Conservation (phyloP, 1,284 basidiomycete species). For the Afroboletus lepidellus region DNA sequence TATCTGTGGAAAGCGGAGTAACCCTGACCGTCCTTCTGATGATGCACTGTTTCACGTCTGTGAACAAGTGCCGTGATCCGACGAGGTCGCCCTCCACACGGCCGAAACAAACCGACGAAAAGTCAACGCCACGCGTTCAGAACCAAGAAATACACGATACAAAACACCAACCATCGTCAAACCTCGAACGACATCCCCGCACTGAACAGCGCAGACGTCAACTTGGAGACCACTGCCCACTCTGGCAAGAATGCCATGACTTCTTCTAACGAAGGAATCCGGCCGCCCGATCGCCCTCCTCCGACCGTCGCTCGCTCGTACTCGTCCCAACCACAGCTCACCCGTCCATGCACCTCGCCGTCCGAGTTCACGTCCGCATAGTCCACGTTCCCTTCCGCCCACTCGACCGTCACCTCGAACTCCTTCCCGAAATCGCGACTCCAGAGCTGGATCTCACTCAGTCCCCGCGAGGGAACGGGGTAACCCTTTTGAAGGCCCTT, state of each 20-base stretch:
- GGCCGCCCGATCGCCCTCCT: slow-evolving; percentile 36
- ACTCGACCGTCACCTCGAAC: slow-evolving; percentile 56
- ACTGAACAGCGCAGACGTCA: slow-evolving; percentile 60
- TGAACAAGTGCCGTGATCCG: too few relatives aligned
- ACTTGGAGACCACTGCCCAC: slow-evolving; percentile 66
- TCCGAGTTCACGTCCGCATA: slow-evolving; percentile 1
- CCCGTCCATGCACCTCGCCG: slow-evolving; percentile 43
- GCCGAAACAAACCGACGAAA: background rate
- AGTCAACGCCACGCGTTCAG: background rate
- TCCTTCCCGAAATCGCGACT: slow-evolving; percentile 63
- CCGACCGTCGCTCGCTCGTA: slow-evolving; percentile 58
- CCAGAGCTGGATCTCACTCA: slow-evolving; percentile 58
- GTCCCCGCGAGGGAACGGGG: slow-evolving; percentile 39
- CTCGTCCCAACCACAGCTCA: slow-evolving; percentile 72
- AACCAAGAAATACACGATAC: background rate
- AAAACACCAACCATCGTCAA: slow-evolving; percentile 10
- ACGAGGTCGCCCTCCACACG: too few relatives aligned
- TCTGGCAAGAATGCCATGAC: slow-evolving; percentile 62
- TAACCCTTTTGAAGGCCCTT: slow-evolving; percentile 46
- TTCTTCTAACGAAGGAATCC: slow-evolving; percentile 75
- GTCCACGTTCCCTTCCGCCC: slow-evolving; percentile 23
- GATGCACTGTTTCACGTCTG: too few relatives aligned
- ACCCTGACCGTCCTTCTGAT: too few relatives aligned
- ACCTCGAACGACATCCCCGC: slow-evolving; percentile 45
- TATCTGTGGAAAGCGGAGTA: too few relatives aligned